phyloP scores from a whole-genome alignment of 306 rosid species.

The Prunus mume region DNA sequence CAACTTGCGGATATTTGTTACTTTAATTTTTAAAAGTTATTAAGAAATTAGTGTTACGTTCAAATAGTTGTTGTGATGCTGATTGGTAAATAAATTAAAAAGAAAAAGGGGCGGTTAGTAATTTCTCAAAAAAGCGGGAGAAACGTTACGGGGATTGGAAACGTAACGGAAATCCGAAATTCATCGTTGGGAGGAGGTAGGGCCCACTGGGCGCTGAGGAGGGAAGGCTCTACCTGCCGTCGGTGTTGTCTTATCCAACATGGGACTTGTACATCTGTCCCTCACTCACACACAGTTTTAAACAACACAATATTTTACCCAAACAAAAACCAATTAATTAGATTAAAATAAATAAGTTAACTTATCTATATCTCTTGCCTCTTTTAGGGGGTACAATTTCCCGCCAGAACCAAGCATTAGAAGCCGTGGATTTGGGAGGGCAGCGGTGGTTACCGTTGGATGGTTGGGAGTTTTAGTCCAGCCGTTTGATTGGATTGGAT shows the following conservation, averaged over 20 bases:
- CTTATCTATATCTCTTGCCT: neutral
- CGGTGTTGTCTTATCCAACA: slow-evolving; percentile 71
- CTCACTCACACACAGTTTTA: neutral
- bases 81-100: neutral
- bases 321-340: neutral
- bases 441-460: slow-evolving; percentile 19
- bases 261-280: slow-evolving; percentile 24
- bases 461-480: neutral
- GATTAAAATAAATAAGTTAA: neutral
- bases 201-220: neutral
- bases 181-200: slow-evolving; percentile 3
- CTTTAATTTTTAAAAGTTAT: no score
- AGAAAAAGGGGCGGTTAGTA: slow-evolving; percentile 4
- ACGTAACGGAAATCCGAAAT: slow-evolving; percentile 53
- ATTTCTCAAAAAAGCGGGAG: slow-evolving; percentile 6
- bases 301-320: neutral
- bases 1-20: no score
- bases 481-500: slow-evolving; percentile 31
- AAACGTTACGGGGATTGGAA: slow-evolving; percentile 30
- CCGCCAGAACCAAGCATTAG: slow-evolving; percentile 43
- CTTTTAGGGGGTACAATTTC: slow-evolving; percentile 30
- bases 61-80: neutral
- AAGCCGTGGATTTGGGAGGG: slow-evolving; percentile 33
- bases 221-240: slow-evolving; percentile 54
- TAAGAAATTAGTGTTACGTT: no score